Evolutionary conservation across 345 rosid genomes (phyloP).

Genomic region (Moricandia arvensis): DNA sequence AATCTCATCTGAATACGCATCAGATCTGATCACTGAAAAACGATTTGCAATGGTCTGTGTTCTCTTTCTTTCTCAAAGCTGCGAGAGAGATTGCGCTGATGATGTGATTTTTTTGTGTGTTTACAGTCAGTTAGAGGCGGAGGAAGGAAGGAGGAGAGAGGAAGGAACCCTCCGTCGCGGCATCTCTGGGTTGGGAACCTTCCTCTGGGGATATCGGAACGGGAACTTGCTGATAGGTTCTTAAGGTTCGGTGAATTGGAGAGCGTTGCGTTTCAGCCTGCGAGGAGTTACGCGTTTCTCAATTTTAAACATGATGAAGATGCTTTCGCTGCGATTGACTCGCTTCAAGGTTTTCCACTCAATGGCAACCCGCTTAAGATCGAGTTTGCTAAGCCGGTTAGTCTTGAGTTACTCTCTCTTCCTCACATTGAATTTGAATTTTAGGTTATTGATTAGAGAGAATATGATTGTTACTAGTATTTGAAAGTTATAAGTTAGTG

Average conservation of each 20-base stretch:
- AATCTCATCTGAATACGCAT: slow-evolving; percentile 14
- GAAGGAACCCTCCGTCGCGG: slow-evolving; percentile 66
- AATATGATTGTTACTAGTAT: not conserved
- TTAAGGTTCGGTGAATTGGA: slow-evolving; percentile 71
- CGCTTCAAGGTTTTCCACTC: slow-evolving; percentile 74
- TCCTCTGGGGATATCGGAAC: slow-evolving; percentile 57
- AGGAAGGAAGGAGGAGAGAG: slow-evolving; percentile 41
- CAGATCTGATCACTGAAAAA: not conserved
- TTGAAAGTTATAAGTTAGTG: not conserved
- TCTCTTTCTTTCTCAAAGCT: not conserved
- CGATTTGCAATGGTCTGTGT: not conserved
- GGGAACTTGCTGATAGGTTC: slow-evolving; percentile 53
- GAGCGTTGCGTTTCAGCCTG: slow-evolving; percentile 77
- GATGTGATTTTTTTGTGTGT: slow-evolving; percentile 15
- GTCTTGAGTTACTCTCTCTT: slow-evolving; percentile 38
- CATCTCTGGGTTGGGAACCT: slow-evolving; percentile 95
- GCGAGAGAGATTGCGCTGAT: not conserved
- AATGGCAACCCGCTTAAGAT: slow-evolving; percentile 82
- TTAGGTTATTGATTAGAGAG: not conserved
- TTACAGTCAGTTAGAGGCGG: slow-evolving; percentile 44
- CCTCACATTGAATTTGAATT: not conserved
- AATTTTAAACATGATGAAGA: slow-evolving; percentile 67
- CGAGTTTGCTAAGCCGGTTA: slow-evolving; percentile 99
- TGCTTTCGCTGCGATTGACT: slow-evolving; percentile 65
- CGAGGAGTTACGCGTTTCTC: slow-evolving; percentile 79